phyloP scores from a whole-genome alignment of 2,329 filamentous ascomycete species.

The Trichoderma atrobrunneum region DNA sequence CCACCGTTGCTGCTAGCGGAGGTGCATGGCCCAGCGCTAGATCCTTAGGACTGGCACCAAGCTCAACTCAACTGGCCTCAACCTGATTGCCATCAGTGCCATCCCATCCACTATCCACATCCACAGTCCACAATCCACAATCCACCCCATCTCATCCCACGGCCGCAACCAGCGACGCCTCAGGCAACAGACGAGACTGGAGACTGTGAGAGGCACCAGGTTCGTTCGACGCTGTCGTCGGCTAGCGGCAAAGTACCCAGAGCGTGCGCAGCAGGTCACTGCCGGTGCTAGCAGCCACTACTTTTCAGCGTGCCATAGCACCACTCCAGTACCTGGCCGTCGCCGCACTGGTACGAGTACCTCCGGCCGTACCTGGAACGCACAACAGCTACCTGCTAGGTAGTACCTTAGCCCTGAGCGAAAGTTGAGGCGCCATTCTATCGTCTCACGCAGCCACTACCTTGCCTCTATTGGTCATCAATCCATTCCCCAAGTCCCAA shows the following conservation, averaged over 20 bases:
- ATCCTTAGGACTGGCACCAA: neutral
- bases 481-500: neutral
- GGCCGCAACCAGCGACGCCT: slow-evolving; percentile 18
- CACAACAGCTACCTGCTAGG: neutral
- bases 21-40: neutral
- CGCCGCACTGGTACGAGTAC: neutral
- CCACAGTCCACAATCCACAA: neutral
- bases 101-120: neutral
- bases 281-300: neutral
- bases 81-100: neutral
- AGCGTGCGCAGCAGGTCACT: neutral
- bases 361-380: slow-evolving; percentile 5
- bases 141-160: neutral
- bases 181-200: neutral
- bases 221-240: neutral
- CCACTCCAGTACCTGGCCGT: neutral
- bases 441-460: neutral
- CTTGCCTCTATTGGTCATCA: slow-evolving; percentile 3
- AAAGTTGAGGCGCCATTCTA: neutral
- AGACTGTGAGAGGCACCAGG: neutral
- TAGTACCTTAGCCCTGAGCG: neutral
- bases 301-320: neutral
- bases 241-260: slow-evolving; percentile 1
- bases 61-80: neutral
- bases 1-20: slow-evolving; percentile 11